These are phyloP conservation scores for Tuber borchii DNA, from an alignment of 495 filamentous ascomycete genomes.

Conservation along the genomic window DNA sequence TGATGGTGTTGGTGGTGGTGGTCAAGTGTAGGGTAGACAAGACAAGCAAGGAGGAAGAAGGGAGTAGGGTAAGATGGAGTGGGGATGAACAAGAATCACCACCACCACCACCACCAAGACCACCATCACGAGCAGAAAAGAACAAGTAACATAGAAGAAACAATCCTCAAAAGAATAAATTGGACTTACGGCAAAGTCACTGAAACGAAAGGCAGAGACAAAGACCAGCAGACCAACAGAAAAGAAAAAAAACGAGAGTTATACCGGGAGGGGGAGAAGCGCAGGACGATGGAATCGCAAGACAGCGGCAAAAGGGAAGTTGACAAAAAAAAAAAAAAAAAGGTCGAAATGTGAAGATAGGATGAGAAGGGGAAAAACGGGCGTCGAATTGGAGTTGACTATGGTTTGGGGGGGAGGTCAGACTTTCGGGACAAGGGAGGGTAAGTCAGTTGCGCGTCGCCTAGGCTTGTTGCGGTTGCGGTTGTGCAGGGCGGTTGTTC, in stretches of 20 bases:
- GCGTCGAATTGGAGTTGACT: conserved; percentile 8
- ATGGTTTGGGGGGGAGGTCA: not conserved
- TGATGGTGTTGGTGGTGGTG: conserved; percentile 13
- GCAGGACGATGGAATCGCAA: conserved; percentile 27
- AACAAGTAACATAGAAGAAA: not conserved
- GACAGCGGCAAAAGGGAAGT: conserved; percentile 30
- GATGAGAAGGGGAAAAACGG: conserved; percentile 26
- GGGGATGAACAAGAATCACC: conserved; percentile 20
- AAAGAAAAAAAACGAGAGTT: conserved; percentile 8
- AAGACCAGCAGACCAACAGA: conserved; percentile 4
- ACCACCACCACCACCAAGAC: conserved; percentile 8
- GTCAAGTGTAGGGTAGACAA: conserved; percentile 8
- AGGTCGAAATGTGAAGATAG: conserved; percentile 21
- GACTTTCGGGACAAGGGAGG: conserved; percentile 16
- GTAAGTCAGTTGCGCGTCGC: conserved; percentile 16
- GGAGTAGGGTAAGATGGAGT: conserved; percentile 16
- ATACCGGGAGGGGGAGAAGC: conserved; percentile 14
- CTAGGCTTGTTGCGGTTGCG: conserved; percentile 23
- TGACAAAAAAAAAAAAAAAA: conserved; percentile 3
- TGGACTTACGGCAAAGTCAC: conserved; percentile 12
- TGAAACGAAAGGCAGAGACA: conserved; percentile 25
- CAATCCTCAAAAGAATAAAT: not conserved
- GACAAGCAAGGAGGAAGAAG: conserved; percentile 9
- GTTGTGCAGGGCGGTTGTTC: conserved; percentile 15
- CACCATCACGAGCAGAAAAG: not conserved